These are phyloP conservation scores for Saitozyma podzolica DNA, from an alignment of 768 basidiomycete species.

Conservation along the genomic window DNA sequence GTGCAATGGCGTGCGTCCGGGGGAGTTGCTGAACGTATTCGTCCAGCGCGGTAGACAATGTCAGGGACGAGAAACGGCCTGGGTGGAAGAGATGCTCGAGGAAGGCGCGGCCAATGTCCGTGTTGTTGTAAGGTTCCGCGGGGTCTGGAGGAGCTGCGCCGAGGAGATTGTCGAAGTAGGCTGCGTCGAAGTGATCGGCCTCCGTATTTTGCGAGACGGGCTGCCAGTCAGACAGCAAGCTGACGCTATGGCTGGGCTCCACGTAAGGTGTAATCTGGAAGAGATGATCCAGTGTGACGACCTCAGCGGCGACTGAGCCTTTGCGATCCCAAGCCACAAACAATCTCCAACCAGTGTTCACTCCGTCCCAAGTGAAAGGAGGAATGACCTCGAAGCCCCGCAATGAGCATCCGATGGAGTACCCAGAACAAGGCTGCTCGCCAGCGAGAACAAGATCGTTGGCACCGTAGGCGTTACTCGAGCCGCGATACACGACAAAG, in stretches of 20 bases:
- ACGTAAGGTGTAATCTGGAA: conserved; percentile 64
- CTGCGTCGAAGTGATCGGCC: conserved; percentile 54
- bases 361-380: conserved; percentile 13
- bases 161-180: conserved; percentile 83
- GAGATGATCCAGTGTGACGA: conserved; percentile 47
- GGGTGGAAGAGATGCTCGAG: conserved; percentile 80
- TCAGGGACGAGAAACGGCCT: conserved; percentile 79
- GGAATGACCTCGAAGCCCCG: conserved; percentile 40
- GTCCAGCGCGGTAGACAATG: conserved; percentile 76
- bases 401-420: conserved; percentile 41
- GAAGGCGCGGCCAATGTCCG: conserved; percentile 70
- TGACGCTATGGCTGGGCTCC: conserved; percentile 10
- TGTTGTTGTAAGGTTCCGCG: conserved; percentile 31
- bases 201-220: conserved; percentile 17
- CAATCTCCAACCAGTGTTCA: conserved; percentile 36
- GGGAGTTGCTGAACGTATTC: conserved; percentile 73
- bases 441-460: conserved; percentile 26
- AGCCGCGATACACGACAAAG: conserved; percentile 62
- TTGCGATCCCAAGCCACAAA: conserved; percentile 43
- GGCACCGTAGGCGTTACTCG: conserved; percentile 18
- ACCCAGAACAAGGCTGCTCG: conserved; percentile 41
- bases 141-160: conserved; percentile 55
- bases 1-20: conserved; percentile 58
- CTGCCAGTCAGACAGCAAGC: conserved; percentile 39
- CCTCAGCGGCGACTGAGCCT: conserved; percentile 24